phyloP scores from a whole-genome alignment of 345 rosid species.

The Syzygium grande region DNA sequence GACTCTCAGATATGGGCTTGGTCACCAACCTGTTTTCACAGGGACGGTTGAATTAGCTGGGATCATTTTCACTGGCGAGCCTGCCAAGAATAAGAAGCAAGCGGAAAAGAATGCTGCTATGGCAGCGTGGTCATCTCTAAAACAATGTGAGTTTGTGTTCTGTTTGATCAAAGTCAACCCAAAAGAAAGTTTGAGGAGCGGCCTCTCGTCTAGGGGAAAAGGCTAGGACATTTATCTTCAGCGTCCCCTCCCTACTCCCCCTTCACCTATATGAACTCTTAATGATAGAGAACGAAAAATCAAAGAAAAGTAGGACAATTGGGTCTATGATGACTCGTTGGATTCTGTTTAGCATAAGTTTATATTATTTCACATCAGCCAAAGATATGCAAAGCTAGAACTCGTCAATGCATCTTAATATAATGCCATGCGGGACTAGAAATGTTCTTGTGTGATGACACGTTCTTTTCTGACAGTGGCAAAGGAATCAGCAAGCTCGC shows the following conservation, averaged over 20 bases:
- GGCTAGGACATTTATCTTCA: neutral
- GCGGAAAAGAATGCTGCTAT: constrained; percentile 99
- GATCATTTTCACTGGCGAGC: constrained; percentile 80
- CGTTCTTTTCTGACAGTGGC: constrained; percentile 58
- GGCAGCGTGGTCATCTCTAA: constrained; percentile 96
- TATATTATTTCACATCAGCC: neutral
- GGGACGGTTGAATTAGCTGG: constrained; percentile 96
- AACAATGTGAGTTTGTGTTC: constrained; percentile 54
- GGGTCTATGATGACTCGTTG: neutral
- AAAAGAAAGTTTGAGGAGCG: neutral
- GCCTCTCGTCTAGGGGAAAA: neutral
- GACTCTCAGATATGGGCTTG: constrained; percentile 90
- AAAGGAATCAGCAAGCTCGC: constrained; percentile 76
- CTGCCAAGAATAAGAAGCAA: constrained; percentile 95
- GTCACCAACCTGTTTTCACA: constrained; percentile 92
- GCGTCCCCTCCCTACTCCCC: neutral
- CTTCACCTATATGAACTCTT: neutral
- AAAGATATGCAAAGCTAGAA: neutral
- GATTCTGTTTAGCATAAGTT: neutral
- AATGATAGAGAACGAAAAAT: neutral
- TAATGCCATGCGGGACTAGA: neutral
- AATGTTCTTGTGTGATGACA: neutral
- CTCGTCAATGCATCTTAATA: neutral
- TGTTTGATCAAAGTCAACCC: neutral
- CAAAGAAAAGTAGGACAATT: neutral